Conservation (phyloP, 768 basidiomycete species). For the Auriscalpium orientale region DNA sequence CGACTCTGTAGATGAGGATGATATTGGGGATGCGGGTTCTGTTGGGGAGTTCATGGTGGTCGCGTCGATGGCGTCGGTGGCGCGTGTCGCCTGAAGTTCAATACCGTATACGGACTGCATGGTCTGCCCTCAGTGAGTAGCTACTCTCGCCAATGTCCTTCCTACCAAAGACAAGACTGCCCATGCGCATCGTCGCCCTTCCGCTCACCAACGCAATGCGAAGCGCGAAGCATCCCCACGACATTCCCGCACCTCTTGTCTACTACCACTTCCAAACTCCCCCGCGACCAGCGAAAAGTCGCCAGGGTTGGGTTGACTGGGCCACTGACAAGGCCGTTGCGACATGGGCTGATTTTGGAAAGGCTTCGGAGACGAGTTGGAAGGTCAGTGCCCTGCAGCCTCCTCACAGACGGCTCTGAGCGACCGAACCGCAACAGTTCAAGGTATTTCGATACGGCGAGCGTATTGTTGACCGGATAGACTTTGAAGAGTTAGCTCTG, state of each 20-base stretch:
- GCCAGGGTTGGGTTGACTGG: constrained; percentile 39
- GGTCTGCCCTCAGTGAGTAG: neutral
- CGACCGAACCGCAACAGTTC: constrained; percentile 29
- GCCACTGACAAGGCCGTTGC: constrained; percentile 42
- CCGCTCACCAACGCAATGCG: constrained; percentile 28
- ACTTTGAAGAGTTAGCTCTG: constrained; percentile 75
- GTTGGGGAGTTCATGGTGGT: constrained; percentile 17
- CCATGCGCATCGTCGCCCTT: constrained; percentile 42
- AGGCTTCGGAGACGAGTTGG: constrained; percentile 59
- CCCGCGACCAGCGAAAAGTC: constrained; percentile 19
- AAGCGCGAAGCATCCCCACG: neutral
- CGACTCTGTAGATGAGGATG: constrained; percentile 18
- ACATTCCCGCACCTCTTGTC: constrained; percentile 21
- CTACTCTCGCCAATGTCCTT: constrained; percentile 7
- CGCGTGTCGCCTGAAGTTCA: neutral
- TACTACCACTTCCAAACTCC: constrained; percentile 36
- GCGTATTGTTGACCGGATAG: constrained; percentile 59
- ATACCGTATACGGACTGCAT: neutral
- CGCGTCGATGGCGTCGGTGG: neutral
- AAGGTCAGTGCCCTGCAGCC: constrained; percentile 39
- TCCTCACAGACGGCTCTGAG: no score
- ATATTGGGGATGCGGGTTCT: constrained; percentile 16
- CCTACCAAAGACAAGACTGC: constrained; percentile 9
- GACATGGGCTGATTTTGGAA: constrained; percentile 63
- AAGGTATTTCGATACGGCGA: constrained; percentile 59